Percentiles rank a stretch among this genome's conserved stretches.
phyloP scores from a whole-genome alignment of 179 eudicot genomes.

The Corrigiola litoralis region DNA sequence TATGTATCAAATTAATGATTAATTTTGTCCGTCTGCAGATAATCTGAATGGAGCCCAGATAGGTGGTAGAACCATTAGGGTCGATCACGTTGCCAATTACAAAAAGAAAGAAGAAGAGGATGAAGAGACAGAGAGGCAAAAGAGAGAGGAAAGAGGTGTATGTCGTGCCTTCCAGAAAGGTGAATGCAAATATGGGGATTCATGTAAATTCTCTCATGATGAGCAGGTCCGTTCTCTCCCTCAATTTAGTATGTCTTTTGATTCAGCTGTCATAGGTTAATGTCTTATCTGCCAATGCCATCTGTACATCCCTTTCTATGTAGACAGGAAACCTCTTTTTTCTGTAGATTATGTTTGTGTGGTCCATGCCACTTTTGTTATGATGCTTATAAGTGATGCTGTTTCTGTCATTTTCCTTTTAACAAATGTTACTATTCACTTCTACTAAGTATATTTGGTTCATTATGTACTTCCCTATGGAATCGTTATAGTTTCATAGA shows the following conservation, averaged over 20 bases:
- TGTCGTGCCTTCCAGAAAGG: conserved; percentile 93
- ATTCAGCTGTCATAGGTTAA: background rate
- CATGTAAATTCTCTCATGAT: conserved; percentile 88
- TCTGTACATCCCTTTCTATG: background rate
- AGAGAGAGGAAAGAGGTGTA: conserved; percentile 88
- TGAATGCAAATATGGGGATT: conserved; percentile 75
- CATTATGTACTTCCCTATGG: no score
- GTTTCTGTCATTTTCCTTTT: no score
- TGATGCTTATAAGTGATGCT: no score
- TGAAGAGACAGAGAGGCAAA: conserved; percentile 68
- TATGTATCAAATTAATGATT: background rate
- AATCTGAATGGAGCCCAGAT: conserved; percentile 84
- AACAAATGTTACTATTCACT: no score
- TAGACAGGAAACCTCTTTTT: background rate
- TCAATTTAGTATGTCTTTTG: background rate
- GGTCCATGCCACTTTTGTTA: no score
- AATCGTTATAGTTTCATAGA: no score
- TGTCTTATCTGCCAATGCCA: background rate
- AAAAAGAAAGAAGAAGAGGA: conserved; percentile 96
- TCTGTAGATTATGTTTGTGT: background rate
- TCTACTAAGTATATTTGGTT: no score
- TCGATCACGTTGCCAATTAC: conserved; percentile 78
- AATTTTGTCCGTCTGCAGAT: conserved; percentile 36
- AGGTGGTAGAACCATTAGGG: conserved; percentile 77
- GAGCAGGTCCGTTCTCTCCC: conserved; percentile 46